Percentiles rank a stretch among this genome's conserved stretches.
phyloP scores from a whole-genome alignment of 768 basidiomycete genomes.

The Amanita polypyramis region DNA sequence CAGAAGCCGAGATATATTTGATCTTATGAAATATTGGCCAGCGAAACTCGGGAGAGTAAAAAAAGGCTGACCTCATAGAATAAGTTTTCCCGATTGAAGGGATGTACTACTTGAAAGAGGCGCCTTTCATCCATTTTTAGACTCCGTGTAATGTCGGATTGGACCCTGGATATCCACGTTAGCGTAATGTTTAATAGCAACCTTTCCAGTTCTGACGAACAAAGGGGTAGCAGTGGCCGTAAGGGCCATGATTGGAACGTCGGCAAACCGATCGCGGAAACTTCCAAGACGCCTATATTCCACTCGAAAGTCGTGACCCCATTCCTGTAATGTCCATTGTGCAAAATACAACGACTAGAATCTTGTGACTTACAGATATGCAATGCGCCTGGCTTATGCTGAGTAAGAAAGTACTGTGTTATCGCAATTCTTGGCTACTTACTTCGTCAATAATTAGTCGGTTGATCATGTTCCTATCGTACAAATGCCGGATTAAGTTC shows the following conservation, averaged over 20 bases:
- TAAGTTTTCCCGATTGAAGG: constrained; percentile 72
- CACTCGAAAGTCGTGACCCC: constrained; percentile 74
- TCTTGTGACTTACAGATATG: constrained; percentile 48
- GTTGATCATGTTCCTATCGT: constrained; percentile 50
- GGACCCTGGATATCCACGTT: constrained; percentile 38
- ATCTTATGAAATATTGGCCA: constrained; percentile 29
- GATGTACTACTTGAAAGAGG: constrained; percentile 58
- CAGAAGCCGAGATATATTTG: constrained; percentile 46
- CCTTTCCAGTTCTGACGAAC: constrained; percentile 27
- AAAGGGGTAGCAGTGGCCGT: constrained; percentile 72
- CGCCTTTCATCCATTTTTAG: constrained; percentile 47
- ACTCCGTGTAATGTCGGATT: constrained; percentile 58
- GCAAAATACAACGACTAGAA: neutral
- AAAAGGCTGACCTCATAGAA: constrained; percentile 58
- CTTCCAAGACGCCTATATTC: constrained; percentile 65
- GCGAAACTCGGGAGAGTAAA: neutral
- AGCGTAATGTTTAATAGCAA: neutral
- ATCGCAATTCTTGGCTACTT: constrained; percentile 8
- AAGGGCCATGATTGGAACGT: constrained; percentile 79
- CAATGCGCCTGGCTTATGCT: constrained; percentile 54
- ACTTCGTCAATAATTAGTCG: constrained; percentile 80
- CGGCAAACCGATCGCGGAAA: constrained; percentile 55
- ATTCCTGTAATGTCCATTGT: constrained; percentile 39
- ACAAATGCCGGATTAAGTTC: constrained; percentile 34
- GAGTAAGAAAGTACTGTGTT: neutral